Base-by-base conservation (phyloP, 305 asterid genomes). In the Rubia occidens region DNA sequence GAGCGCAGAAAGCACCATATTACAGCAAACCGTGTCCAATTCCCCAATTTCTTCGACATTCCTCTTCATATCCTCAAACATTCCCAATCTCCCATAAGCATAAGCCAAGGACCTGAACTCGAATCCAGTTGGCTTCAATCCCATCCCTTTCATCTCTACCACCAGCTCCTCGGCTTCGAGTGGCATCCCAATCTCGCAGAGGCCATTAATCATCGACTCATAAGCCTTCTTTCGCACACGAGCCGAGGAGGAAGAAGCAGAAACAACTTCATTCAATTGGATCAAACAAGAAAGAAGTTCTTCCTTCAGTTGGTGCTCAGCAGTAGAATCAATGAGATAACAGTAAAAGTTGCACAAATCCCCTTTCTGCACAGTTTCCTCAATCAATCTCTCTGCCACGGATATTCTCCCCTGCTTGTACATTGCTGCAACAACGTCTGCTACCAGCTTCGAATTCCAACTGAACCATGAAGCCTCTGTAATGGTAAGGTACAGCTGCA, bases 381-480 rank as follows among this genome's bases (percentile, higher is more conserved):
- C 56, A 15, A 86, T 78, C 74, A 86, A 72, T 39, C 29, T 67
- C 60, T 82, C 84, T 2, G 96, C 95, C 72, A 87, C 91, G 11
- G 69, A 79, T 56, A 78, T 78, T 74, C 68, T 81, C 70, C 81
- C 87, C 65, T 77, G 79, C 81, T 80, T 84, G 78, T 80, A 78
- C 62, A 86, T 61, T 44, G 76, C 68, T 8, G 96, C 93, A 18
- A 87, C 83, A 74, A 90, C 79, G 26, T 91, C 95, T 0, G 96
- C 96, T 54, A 78, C 90, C 51, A 89, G 85, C 86, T 87, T 94
- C 11, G 88, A 79, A 67, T 91, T 94, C 99, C 99, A 91, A 62
- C 76, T 72, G 86, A 94, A 94, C 96, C 99, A 91, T 1, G 96
- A 44, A 60, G 88, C 89, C 72, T 86, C 84, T 67, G 82, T 67